Percentiles rank a stretch among this genome's conserved stretches.
Conservation (phyloP, 2,329 filamentous ascomycete genomes). For the Arthrobotrys pseudoclavata region DNA sequence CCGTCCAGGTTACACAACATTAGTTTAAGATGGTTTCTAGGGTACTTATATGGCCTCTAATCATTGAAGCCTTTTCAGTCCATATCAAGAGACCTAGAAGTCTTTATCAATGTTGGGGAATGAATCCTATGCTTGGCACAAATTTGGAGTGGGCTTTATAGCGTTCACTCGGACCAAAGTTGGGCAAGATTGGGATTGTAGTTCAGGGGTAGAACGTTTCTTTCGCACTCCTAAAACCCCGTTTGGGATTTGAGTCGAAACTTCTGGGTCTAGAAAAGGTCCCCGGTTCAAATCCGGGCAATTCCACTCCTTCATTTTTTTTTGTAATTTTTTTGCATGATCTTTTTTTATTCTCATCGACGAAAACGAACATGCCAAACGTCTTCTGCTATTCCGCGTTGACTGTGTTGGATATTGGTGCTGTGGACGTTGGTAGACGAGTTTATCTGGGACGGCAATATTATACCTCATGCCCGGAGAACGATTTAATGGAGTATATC, state of each 20-base stretch:
- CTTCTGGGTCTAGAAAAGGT: slow-evolving; percentile 56
- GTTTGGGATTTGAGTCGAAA: slow-evolving; percentile 45
- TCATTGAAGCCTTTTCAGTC: neutral
- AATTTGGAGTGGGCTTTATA: neutral
- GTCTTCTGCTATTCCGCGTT: neutral
- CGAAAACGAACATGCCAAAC: slow-evolving; percentile 2
- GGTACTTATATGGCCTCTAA: too few species aligned
- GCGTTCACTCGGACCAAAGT: neutral
- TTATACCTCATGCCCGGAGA: too few species aligned
- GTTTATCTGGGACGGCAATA: too few species aligned
- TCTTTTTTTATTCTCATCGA: neutral
- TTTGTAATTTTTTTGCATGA: slow-evolving; percentile 2
- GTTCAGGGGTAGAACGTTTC: slow-evolving; percentile 61
- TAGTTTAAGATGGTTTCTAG: neutral
- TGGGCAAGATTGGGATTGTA: slow-evolving; percentile 48
- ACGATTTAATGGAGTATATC: too few species aligned
- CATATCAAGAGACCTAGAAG: neutral
- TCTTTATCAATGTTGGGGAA: neutral
- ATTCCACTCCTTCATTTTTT: slow-evolving; percentile 38
- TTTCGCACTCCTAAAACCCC: slow-evolving; percentile 56
- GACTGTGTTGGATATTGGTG: slow-evolving; percentile 13
- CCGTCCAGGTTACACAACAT: neutral
- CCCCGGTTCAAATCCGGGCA: slow-evolving; percentile 58
- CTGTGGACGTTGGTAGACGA: neutral
- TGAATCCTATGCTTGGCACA: slow-evolving; percentile 19